Conservation (phyloP, 139 green algal genomes). For the Picochlorum sp. region DNA sequence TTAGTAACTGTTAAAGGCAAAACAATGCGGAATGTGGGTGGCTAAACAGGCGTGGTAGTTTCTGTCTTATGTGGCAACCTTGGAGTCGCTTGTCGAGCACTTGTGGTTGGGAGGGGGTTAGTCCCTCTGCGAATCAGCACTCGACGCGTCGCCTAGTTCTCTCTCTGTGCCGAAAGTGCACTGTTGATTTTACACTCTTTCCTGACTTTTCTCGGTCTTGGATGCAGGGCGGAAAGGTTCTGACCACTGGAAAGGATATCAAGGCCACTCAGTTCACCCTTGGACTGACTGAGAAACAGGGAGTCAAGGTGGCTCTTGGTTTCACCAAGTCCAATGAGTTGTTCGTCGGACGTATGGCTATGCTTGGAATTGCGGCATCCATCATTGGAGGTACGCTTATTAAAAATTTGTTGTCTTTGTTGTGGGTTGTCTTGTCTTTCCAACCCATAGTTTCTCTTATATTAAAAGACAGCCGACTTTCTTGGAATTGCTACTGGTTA, state of each 20-base stretch:
- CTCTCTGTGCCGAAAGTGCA: too few species aligned
- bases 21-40: too few species aligned
- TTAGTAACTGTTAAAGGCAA: too few species aligned
- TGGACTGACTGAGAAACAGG: constrained; percentile 1
- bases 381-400: too few species aligned
- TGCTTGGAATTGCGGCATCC: constrained; percentile 56
- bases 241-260: neutral
- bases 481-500: constrained; percentile 14
- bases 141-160: too few species aligned
- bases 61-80: too few species aligned
- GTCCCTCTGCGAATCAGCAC: too few species aligned
- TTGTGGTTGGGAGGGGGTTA: too few species aligned
- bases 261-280: neutral
- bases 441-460: neutral
- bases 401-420: too few species aligned
- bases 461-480: constrained; percentile 1
- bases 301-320: constrained; percentile 17
- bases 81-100: too few species aligned
- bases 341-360: constrained; percentile 63
- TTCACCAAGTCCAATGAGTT: constrained; percentile 72
- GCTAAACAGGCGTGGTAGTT: too few species aligned
- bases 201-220: neutral
- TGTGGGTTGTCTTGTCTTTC: constrained; percentile 9
- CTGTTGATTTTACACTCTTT: neutral
- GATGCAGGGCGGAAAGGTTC: neutral